Conservation (phyloP, 768 basidiomycete genomes). For the Russula olivacea region DNA sequence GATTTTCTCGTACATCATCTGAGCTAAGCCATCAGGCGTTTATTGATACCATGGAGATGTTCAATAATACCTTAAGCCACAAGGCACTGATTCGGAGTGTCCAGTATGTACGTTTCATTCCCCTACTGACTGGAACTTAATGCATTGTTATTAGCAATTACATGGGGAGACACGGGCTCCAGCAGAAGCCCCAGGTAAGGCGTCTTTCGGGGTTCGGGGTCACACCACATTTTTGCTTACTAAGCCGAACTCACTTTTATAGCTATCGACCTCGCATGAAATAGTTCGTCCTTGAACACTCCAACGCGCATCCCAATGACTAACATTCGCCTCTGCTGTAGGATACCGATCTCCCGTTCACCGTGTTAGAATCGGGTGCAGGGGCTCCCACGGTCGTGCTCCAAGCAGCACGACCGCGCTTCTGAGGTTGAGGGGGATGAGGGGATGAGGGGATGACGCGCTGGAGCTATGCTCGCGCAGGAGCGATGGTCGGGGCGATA, state of each 20-base stretch:
- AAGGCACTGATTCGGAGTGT: not conserved
- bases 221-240: not conserved
- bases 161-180: not conserved
- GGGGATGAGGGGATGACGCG: too few relatives aligned
- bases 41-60: not conserved
- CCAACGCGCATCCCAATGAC: not conserved
- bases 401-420: too few relatives aligned
- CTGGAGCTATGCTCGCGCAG: too few relatives aligned
- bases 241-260: not conserved
- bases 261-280: conserved; percentile 1
- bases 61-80: not conserved
- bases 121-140: not conserved
- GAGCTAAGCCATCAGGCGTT: not conserved
- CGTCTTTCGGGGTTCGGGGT: too few relatives aligned
- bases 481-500: too few relatives aligned
- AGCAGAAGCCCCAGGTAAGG: conserved; percentile 3
- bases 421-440: too few relatives aligned
- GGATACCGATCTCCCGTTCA: not conserved
- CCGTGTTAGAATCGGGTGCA: not conserved
- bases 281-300: not conserved
- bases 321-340: not conserved
- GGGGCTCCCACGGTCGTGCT: too few relatives aligned
- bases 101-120: not conserved
- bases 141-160: not conserved
- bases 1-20: not conserved